Base-by-base conservation (phyloP, 83 land plant species). In the Larix sibirica region DNA sequence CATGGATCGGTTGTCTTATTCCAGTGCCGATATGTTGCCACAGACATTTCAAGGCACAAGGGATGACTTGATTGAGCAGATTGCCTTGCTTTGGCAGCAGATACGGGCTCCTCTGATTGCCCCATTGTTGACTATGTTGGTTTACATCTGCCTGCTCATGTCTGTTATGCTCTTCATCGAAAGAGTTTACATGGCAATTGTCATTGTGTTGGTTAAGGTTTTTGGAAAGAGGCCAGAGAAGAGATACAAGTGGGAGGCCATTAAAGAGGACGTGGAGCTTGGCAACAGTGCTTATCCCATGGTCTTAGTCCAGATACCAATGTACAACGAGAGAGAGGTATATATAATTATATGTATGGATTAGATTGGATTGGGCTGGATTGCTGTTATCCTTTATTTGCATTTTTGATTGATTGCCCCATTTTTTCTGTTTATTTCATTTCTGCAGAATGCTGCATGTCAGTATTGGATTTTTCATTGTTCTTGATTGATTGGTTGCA, bases 281-380 rank as follows among this genome's bases (percentile, higher is more conserved):
- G 89, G 89, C 26, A 84, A 78, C 69, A 83, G 88, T 31, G 63
- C 66, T 63, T 86, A 89, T 71, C 95, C 95, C 64, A 87, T 85
- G 90, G 91, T 92, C 14, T 84, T 92, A 4, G 93, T 92, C 36
- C 95, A 92, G 81, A 83, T 92, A 18, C 95, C 95, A 9, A 92
- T 92, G 95, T 92, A 83, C 80, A 92, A 92, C 38, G 95, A 92
- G 62, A 87, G 84, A 33, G 95, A 92, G 95, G 95, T 65, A 21
- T n/a, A 24, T 21, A 0, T 33, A 33, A n/a, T n/a, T 33, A 33
- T 33, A 33, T 33, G 1, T 33, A 21, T 65, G 68, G 1, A 33
- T n/a, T n/a, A n/a, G n/a, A 64, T 24, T 65, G 68, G 68, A 20
- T 63, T 23, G 6, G 66, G n/a, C 18, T 20, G 13, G n/a, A 21